A percentile compares a stretch with the other conserved stretches of the same genome.
These are phyloP conservation scores for Aciculosporium take DNA, from an alignment of 2,329 filamentous ascomycete species.

Conservation along the genomic window DNA sequence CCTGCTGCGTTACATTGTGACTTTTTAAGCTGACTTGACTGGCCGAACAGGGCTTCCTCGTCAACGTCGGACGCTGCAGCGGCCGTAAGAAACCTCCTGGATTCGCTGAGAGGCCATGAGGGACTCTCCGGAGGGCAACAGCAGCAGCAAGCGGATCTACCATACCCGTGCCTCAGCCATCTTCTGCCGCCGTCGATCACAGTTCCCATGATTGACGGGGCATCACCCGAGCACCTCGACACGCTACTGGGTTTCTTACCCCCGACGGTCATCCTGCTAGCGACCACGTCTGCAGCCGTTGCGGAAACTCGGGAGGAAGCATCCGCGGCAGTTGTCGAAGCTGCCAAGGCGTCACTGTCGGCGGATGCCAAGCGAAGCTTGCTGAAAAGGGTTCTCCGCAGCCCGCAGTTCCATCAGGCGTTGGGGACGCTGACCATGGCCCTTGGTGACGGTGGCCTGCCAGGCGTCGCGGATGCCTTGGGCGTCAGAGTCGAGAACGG, in stretches of 20 bases:
- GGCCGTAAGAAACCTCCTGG: slow-evolving; percentile 77
- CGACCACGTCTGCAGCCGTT: slow-evolving; percentile 46
- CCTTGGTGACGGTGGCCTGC: slow-evolving; percentile 76
- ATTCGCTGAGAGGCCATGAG: slow-evolving; percentile 54
- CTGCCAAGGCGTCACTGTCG: slow-evolving; percentile 60
- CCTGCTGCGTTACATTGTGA: slow-evolving; percentile 1
- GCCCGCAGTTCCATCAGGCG: slow-evolving; percentile 83
- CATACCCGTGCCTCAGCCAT: slow-evolving; percentile 75
- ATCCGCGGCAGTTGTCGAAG: slow-evolving; percentile 51
- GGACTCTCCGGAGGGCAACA: slow-evolving; percentile 22
- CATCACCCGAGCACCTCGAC: slow-evolving; percentile 54
- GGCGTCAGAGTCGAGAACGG: slow-evolving; percentile 68
- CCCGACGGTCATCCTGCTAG: slow-evolving; percentile 60
- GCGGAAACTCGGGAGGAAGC: slow-evolving; percentile 49
- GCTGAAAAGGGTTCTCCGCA: slow-evolving; percentile 67
- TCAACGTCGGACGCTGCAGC: slow-evolving; percentile 54
- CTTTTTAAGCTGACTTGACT: slow-evolving; percentile 28
- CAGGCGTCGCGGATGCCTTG: slow-evolving; percentile 77
- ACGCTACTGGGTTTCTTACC: slow-evolving; percentile 66
- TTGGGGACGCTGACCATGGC: slow-evolving; percentile 75
- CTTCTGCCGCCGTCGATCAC: slow-evolving; percentile 68
- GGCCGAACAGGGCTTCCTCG: slow-evolving; percentile 43
- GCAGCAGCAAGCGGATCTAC: slow-evolving; percentile 31
- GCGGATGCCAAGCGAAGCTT: slow-evolving; percentile 66
- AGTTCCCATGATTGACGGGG: slow-evolving; percentile 55